phyloP scores from a whole-genome alignment of 2,329 filamentous ascomycete genomes.

The Decorospora gaudefroyi region DNA sequence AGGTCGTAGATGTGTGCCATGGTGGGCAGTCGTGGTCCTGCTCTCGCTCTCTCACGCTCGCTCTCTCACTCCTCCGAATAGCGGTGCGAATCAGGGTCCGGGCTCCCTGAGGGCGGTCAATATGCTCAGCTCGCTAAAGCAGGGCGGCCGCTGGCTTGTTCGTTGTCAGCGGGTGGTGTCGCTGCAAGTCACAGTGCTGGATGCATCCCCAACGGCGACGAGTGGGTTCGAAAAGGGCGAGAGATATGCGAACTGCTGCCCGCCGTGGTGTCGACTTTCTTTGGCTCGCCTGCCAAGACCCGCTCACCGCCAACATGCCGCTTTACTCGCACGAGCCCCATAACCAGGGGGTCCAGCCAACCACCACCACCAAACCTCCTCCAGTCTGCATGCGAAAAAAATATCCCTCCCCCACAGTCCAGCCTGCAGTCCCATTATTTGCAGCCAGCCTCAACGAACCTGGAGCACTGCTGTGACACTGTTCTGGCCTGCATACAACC shows the following conservation, averaged over 20 bases:
- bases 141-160: conserved; percentile 20
- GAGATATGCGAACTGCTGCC: conserved; percentile 14
- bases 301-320: conserved; percentile 33
- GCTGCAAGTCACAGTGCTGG: conserved; percentile 37
- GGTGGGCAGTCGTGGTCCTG: conserved; percentile 19
- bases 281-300: conserved; percentile 21
- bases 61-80: conserved; percentile 22
- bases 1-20: conserved; percentile 97
- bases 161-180: conserved; percentile 28
- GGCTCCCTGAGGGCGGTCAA: conserved; percentile 27
- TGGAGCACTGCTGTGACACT: conserved; percentile 13
- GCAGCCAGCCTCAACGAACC: conserved; percentile 3
- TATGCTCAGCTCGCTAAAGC: conserved; percentile 26
- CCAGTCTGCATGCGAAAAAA: conserved; percentile 13
- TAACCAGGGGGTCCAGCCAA: conserved; percentile 21
- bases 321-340: conserved; percentile 20
- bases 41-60: conserved; percentile 37
- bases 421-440: conserved; percentile 3
- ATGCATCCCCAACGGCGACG: conserved; percentile 29
- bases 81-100: conserved; percentile 34
- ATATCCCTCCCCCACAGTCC: conserved; percentile 5
- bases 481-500: conserved; percentile 5
- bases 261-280: conserved; percentile 26
- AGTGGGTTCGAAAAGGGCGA: conserved; percentile 11
- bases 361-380: conserved; percentile 19